Evolutionary conservation across 352 stramenopile genomes (phyloP), one percentile per base, ranked within the genome.

Genomic region (Phytophthora foliorum): DNA sequence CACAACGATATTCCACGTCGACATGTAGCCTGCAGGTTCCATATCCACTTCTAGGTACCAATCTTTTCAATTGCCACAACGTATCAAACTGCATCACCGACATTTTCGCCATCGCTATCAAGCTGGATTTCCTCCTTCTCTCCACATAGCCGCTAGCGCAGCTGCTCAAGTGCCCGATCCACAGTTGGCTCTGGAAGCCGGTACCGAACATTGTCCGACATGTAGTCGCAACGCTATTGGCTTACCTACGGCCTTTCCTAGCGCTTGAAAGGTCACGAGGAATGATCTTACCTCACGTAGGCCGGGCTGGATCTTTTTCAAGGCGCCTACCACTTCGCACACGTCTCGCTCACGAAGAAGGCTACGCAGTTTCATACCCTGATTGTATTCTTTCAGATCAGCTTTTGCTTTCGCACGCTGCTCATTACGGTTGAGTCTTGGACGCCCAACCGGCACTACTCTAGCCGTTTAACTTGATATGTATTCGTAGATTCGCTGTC

Each of bases 1-100:
- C 46, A 58, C n/a, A 29, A 29, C 25, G 25, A 29, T 6, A 29
- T 6, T 6, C 25, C 25, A 6, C 10, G 7, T 24, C 13, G 17
- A 21, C 58, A 66, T 24, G 36, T 52, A 34, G 11, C 32, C 39
- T 66, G 25, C 36, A n/a, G n/a, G n/a, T n/a, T n/a, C 36, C 58
- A 58, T 36, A 66, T 6, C 58, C 48, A 58, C 39, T 52, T 66
- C 36, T 39, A 50, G 19, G 27, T 54, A 32, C 41, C 27, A 31
- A 62, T 53, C 29, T 52, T 54, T 53, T 62, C 27, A 31, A 62
- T 54, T 24, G 25, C n/a, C 6, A 62, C n/a, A 6, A 62, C 41
- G 27, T 44, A 53, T 54, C 19, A 39, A 14, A 44, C 17, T 1
- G n/a, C 25, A 29, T 29, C 8, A 11, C 31, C 39, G 22, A 27